phyloP scores from a whole-genome alignment of 257 asterid genomes.

The Linaria vulgaris region DNA sequence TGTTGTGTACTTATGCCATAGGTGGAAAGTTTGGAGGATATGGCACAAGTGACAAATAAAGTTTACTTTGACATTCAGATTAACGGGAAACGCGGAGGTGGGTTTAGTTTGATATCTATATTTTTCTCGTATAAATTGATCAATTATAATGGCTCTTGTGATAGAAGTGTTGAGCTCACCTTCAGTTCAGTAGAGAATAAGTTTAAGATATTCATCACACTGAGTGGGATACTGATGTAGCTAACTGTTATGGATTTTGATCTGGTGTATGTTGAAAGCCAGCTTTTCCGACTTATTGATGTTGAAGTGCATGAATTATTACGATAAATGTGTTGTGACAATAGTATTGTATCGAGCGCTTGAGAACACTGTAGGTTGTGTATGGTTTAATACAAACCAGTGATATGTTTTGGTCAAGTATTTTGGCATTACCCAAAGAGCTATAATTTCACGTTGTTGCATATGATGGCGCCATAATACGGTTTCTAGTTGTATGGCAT shows the following conservation, averaged over 20 bases:
- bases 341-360: neutral
- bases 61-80: slow-evolving; percentile 83
- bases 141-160: too few relatives aligned
- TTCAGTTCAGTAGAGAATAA: too few relatives aligned
- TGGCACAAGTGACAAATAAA: slow-evolving; percentile 62
- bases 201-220: too few relatives aligned
- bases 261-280: too few relatives aligned
- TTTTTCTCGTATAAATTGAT: neutral
- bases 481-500: too few relatives aligned
- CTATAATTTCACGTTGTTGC: neutral
- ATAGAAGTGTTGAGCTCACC: too few relatives aligned
- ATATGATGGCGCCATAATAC: too few relatives aligned
- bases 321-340: too few relatives aligned
- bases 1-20: slow-evolving; percentile 13
- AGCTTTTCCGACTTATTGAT: too few relatives aligned
- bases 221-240: too few relatives aligned
- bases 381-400: neutral
- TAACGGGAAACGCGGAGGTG: slow-evolving; percentile 64
- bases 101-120: neutral
- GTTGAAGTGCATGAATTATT: too few relatives aligned
- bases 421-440: neutral
- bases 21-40: slow-evolving; percentile 44
- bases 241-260: too few relatives aligned
- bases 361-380: neutral
- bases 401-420: neutral